Conservation (phyloP, 345 rosid species). For the Citrus hindsii region DNA sequence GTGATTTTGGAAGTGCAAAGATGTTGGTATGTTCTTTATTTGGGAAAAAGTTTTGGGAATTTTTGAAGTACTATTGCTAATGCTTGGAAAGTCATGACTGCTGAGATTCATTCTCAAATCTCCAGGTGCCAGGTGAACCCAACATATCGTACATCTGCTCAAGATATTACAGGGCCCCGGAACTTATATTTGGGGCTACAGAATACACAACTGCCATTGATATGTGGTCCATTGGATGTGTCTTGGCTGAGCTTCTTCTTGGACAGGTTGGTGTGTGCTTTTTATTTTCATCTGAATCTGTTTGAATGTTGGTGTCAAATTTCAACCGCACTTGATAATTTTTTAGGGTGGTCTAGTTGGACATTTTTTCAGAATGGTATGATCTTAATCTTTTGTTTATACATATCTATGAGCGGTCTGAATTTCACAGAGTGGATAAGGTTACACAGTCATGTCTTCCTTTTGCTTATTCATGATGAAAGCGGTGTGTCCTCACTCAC, state of each 20-base stretch:
- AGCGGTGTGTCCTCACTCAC: neutral
- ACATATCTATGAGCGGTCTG: neutral
- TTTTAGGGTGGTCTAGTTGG: neutral
- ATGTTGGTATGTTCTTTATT: slow-evolving; percentile 66
- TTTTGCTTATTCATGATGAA: neutral
- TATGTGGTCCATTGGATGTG: slow-evolving; percentile 98
- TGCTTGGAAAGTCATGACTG: neutral
- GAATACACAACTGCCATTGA: slow-evolving; percentile 94
- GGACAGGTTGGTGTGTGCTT: slow-evolving; percentile 53
- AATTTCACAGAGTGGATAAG: neutral
- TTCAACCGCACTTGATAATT: neutral
- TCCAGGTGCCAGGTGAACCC: slow-evolving; percentile 94
- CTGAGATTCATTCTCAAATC: slow-evolving; percentile 16
- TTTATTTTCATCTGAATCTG: neutral
- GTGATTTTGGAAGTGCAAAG: slow-evolving; percentile 99
- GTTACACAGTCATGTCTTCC: neutral
- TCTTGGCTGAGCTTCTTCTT: slow-evolving; percentile 91
- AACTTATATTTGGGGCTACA: slow-evolving; percentile 98
- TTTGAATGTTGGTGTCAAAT: neutral
- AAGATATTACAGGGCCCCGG: slow-evolving; percentile 97
- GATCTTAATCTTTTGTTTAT: neutral
- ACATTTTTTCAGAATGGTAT: neutral
- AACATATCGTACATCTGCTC: slow-evolving; percentile 98
- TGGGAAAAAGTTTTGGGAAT: neutral
- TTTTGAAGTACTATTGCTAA: slow-evolving; percentile 5